phyloP scores from a whole-genome alignment of 495 filamentous ascomycete genomes.

The Stereocaulon alpinum region DNA sequence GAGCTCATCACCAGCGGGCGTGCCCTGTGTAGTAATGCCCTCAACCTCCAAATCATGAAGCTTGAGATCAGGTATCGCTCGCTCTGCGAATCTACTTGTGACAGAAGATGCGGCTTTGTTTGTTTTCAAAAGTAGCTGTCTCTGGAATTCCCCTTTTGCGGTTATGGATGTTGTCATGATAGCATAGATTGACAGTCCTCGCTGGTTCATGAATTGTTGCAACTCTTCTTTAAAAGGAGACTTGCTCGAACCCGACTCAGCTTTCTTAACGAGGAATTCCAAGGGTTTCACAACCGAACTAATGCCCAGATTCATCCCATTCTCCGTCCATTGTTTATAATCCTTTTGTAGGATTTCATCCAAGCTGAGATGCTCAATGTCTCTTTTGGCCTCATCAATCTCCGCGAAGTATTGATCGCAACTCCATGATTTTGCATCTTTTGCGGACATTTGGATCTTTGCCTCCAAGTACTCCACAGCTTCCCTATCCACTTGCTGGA shows the following conservation, averaged over 20 bases:
- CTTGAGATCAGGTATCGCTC: slow-evolving; percentile 38
- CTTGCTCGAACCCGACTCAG: slow-evolving; percentile 27
- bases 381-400: slow-evolving; percentile 57
- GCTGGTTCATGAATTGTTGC: slow-evolving; percentile 44
- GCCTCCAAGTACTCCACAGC: slow-evolving; percentile 57
- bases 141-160: slow-evolving; percentile 44
- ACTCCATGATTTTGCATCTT: slow-evolving; percentile 37
- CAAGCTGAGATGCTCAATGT: slow-evolving; percentile 55
- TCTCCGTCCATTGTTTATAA: slow-evolving; percentile 81
- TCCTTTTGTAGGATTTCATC: slow-evolving; percentile 77
- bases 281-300: slow-evolving; percentile 62
- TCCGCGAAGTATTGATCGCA: slow-evolving; percentile 49
- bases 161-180: slow-evolving; percentile 66
- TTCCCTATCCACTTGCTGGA: slow-evolving; percentile 54
- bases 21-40: slow-evolving; percentile 23
- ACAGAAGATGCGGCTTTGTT: slow-evolving; percentile 34
- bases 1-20: slow-evolving; percentile 19
- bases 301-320: slow-evolving; percentile 54
- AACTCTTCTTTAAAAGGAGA: slow-evolving; percentile 41
- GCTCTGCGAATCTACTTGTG: slow-evolving; percentile 42
- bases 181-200: slow-evolving; percentile 52
- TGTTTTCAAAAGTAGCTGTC: slow-evolving; percentile 68
- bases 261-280: slow-evolving; percentile 49
- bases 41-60: slow-evolving; percentile 45
- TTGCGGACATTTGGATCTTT: slow-evolving; percentile 32